A percentile compares a stretch with the other conserved stretches of the same genome.
phyloP scores from a whole-genome alignment of 2,329 filamentous ascomycete species.

The Emydomyces testavorans region DNA sequence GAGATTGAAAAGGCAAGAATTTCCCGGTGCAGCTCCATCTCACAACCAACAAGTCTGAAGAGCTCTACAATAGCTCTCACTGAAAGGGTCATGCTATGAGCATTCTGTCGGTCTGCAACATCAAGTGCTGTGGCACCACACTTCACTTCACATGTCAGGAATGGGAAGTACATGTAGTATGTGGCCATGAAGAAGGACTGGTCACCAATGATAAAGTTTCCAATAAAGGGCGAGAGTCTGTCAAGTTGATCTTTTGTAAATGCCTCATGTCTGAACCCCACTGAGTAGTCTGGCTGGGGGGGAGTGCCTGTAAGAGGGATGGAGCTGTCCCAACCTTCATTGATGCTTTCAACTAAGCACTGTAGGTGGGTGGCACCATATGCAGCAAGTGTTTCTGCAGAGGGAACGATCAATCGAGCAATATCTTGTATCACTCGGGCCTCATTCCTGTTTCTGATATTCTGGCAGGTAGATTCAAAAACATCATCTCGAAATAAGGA shows the following conservation, averaged over 20 bases:
- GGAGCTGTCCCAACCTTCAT: slow-evolving; percentile 35
- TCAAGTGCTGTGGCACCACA: slow-evolving; percentile 27
- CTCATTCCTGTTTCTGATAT: slow-evolving; percentile 26
- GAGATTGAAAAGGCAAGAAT: slow-evolving; percentile 39
- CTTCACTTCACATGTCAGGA: slow-evolving; percentile 41
- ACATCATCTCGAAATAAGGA: slow-evolving; percentile 28
- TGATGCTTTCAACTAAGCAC: slow-evolving; percentile 32
- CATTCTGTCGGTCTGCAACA: slow-evolving; percentile 24
- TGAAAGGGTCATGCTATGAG: slow-evolving; percentile 25
- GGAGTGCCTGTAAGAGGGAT: slow-evolving; percentile 28
- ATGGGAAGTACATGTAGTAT: slow-evolving; percentile 39
- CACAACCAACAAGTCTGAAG: slow-evolving; percentile 25
- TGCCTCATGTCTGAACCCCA: slow-evolving; percentile 32
- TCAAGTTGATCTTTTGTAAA: slow-evolving; percentile 36
- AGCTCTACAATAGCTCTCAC: slow-evolving; percentile 28
- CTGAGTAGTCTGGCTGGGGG: slow-evolving; percentile 38
- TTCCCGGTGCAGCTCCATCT: slow-evolving; percentile 31
- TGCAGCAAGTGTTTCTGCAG: slow-evolving; percentile 26
- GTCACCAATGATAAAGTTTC: slow-evolving; percentile 20
- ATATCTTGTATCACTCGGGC: slow-evolving; percentile 30
- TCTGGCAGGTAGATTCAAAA: slow-evolving; percentile 25
- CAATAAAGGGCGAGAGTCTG: slow-evolving; percentile 32
- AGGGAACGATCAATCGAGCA: slow-evolving; percentile 28
- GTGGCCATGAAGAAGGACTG: slow-evolving; percentile 37
- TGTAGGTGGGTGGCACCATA: slow-evolving; percentile 24